Evolutionary conservation across 441 rosid genomes (phyloP).

Genomic region (Raphanus hybrid): DNA sequence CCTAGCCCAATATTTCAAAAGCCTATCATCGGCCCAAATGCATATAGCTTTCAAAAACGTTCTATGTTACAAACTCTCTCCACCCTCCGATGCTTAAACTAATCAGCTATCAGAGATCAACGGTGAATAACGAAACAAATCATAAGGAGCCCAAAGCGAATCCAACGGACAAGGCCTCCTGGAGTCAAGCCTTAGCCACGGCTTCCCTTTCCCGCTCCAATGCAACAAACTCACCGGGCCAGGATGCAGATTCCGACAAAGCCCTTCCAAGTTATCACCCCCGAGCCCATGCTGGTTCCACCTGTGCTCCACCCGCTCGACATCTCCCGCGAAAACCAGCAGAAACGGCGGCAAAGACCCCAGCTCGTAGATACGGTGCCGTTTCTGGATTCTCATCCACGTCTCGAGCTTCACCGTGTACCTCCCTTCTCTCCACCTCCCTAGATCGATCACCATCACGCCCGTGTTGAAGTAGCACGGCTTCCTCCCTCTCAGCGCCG

Average conservation of each 20-base stretch:
- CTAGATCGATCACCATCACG: conserved; percentile 78
- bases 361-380: conserved; percentile 65
- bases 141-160: conserved; percentile 71
- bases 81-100: conserved; percentile 15
- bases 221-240: conserved; percentile 77
- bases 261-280: conserved; percentile 72
- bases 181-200: conserved; percentile 73
- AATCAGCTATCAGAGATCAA: conserved; percentile 41
- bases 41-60: background rate
- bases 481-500: conserved; percentile 49
- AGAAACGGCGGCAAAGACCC: conserved; percentile 82
- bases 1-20: background rate
- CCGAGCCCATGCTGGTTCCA: conserved; percentile 91
- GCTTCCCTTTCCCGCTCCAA: conserved; percentile 90
- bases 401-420: conserved; percentile 60
- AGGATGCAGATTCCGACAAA: conserved; percentile 68
- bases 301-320: conserved; percentile 70
- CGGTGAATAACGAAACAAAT: conserved; percentile 52
- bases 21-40: conserved; percentile 4
- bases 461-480: conserved; percentile 84
- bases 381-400: conserved; percentile 77
- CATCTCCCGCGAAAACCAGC: conserved; percentile 75
- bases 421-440: conserved; percentile 68
- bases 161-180: conserved; percentile 57
- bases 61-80: background rate